Conservation (phyloP, 306 rosid species). For the Mimosa bimucronata region DNA sequence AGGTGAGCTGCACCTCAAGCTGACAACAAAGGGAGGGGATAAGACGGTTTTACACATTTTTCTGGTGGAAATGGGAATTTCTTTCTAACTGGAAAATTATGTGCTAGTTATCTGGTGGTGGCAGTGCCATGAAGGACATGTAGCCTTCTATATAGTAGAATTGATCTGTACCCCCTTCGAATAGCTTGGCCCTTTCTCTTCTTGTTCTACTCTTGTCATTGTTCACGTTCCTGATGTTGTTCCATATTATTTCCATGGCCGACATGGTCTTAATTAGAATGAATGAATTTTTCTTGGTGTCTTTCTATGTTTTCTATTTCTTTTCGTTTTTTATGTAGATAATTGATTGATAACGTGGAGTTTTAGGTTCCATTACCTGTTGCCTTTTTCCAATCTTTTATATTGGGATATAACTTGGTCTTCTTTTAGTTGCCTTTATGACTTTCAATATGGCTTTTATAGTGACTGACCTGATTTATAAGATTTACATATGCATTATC, state of each 20-base stretch:
- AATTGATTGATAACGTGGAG: not conserved
- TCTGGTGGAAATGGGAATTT: too few relatives aligned
- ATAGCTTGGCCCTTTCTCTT: too few relatives aligned
- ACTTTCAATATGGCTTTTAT: not conserved
- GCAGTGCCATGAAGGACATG: too few relatives aligned
- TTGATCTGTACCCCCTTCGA: too few relatives aligned
- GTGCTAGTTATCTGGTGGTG: too few relatives aligned
- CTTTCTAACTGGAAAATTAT: too few relatives aligned
- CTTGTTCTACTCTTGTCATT: too few relatives aligned
- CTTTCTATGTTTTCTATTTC: not conserved
- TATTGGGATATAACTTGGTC: not conserved
- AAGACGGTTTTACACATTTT: too few relatives aligned
- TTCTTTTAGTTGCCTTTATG: not conserved
- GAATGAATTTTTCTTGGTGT: not conserved
- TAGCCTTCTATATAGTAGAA: too few relatives aligned
- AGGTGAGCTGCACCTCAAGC: too few relatives aligned
- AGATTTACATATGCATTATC: constrained; percentile 5
- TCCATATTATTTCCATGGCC: not conserved
- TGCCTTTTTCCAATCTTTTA: not conserved
- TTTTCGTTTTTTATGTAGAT: not conserved
- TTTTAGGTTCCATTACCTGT: not conserved
- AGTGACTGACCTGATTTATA: constrained; percentile 9
- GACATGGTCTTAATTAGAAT: not conserved
- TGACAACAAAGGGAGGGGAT: too few relatives aligned
- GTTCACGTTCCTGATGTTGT: not conserved